Evolutionary conservation across 2,329 filamentous ascomycete genomes (phyloP), one percentile per base, ranked within the genome.

Genomic region (Chaetomium sp.): DNA sequence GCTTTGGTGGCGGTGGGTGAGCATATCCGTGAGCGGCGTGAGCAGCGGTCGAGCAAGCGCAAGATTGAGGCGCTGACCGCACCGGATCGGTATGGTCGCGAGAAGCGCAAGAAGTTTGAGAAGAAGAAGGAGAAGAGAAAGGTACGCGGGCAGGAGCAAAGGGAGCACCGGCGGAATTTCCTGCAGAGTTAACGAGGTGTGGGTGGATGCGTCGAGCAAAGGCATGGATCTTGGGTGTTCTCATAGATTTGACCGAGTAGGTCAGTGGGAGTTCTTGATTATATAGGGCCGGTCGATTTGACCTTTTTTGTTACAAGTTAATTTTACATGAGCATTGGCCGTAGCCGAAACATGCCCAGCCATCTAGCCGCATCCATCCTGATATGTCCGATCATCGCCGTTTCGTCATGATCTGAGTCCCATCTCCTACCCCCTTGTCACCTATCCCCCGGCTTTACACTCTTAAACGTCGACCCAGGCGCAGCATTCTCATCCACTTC

Each of bases 31-130:
- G 79, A 80, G 61, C 83, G 86, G 65, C 79, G 94, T 62, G 83
- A 89, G 68, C 82, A 85, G 65, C 77, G 95, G 61, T 83, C 87
- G 53, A 82, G 79, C 61, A 99, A 99, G 81, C 82, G 94, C 66
- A 89, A 89, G 72, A 89, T 97, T 61, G 91, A 95, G 68, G 89
- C 89, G 9, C 85, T 99, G 32, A 81, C 81, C 49, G 82, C 87
- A 66, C 94, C 94, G 1, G 92, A 94, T 73, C 86, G 79, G 68
- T 84, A 85, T 64, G 89, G 85, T 34, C 77, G 80, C 66, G 85
- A 87, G 64, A 96, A 96, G 83, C 84, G 81, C 69, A 88, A 86
- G 76, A 91, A 87, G 76, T 80, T 88, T 59, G 89, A 94, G 68
- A 84, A 86, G 76, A 94, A 94, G 77, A 91, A 86, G 74, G 86